Evolutionary conservation across 1,139 yeast species (phyloP), one percentile per base, ranked within the genome.

Genomic region (Suhomyces wounanorum): DNA sequence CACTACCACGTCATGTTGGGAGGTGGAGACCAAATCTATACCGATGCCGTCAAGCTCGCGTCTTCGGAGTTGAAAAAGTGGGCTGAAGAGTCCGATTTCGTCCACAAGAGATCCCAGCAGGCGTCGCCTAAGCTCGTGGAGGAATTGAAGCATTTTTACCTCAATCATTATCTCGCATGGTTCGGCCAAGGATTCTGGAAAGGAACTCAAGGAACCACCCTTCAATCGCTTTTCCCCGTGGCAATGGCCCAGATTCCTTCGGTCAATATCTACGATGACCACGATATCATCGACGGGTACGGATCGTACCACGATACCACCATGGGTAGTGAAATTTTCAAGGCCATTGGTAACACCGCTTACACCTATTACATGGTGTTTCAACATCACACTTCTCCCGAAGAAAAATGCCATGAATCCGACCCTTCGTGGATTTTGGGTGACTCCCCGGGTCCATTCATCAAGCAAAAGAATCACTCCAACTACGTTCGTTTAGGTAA

Each of bases 1-100:
- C 92, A 86, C 45, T 90, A 89, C 70, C 97, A 94, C 65, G 97
- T 90, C 6, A 91, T 92, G 96, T 75, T 92, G 40, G 98, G 98
- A 18, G 98, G 98, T 45, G 99, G 99, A 33, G 99, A 94, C 67
- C 99, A 94, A 70, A 80, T 94, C 48, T 94, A 94, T 67, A 84
- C 92, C 51, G 98, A 94, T 68, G 78, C 91, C 3, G 83, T 94
- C 58, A 88, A 86, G 64, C 61, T 80, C 36, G 76, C 83, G 40
- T 82, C 87, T 6, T 62, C 75, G 44, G 72, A 75, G 35, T 78
- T 87, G 58, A 70, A 78, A 54, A 67, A 81, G 40, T 92, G 97
- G 97, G 68, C 83, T 41, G 64, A 72, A 31, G 83, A 80, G 55
- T 74, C 71, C 42, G 79, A 79, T 56, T 73, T 80, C 38, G 53